phyloP scores from a whole-genome alignment of 164 flowering plant genomes.

The Houttuynia cordata region DNA sequence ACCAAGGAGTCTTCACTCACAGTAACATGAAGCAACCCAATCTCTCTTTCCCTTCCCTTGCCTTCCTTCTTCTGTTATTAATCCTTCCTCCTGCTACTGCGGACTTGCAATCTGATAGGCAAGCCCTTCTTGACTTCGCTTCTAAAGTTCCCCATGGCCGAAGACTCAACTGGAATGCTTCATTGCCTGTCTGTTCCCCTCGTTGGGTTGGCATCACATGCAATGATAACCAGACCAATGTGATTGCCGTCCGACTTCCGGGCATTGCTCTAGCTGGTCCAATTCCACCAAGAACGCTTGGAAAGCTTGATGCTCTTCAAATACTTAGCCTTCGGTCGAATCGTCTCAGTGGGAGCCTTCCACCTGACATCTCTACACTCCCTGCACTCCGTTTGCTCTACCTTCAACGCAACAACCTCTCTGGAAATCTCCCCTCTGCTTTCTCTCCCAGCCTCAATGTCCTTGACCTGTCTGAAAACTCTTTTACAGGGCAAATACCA shows the following conservation, averaged over 20 bases:
- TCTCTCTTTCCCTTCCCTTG: constrained; percentile 3
- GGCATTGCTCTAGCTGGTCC: constrained; percentile 49
- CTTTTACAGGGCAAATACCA: constrained; percentile 61
- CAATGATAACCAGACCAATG: constrained; percentile 22
- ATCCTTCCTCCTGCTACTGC: constrained; percentile 17
- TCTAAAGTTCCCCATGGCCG: constrained; percentile 40
- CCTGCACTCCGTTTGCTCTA: constrained; percentile 51
- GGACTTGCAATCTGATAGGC: constrained; percentile 43
- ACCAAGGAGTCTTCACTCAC: constrained; percentile 1
- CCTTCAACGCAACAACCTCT: constrained; percentile 70
- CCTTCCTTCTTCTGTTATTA: constrained; percentile 3
- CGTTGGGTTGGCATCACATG: constrained; percentile 68
- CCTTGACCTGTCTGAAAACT: constrained; percentile 74
- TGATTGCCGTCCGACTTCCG: constrained; percentile 41
- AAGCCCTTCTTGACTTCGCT: constrained; percentile 59
- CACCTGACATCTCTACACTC: constrained; percentile 59
- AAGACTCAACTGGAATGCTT: constrained; percentile 47
- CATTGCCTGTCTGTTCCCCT: constrained; percentile 36
- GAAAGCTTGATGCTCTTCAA: constrained; percentile 44
- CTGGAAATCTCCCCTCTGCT: constrained; percentile 54
- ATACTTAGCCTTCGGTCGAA: constrained; percentile 77
- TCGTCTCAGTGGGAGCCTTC: constrained; percentile 51
- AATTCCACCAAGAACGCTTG: constrained; percentile 44
- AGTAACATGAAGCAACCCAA: constrained; percentile 18
- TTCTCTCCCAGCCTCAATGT: constrained; percentile 36